Evolutionary conservation across 371 early-diverging fungal genomes (phyloP).

Genomic region (Circinella minor): DNA sequence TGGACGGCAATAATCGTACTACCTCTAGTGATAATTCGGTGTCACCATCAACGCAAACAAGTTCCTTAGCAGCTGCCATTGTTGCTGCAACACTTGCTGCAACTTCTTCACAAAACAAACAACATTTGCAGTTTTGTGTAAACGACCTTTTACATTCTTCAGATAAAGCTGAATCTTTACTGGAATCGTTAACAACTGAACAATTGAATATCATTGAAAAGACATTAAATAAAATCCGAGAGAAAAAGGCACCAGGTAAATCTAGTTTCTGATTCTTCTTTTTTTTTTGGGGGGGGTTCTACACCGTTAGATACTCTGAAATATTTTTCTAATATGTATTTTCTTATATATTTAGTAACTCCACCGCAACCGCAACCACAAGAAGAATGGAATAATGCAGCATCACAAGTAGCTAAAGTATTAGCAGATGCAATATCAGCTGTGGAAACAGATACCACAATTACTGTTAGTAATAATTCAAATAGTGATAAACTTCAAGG

Average conservation of each 20-base stretch:
- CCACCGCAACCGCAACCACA: neutral
- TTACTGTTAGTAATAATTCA: too few relatives aligned
- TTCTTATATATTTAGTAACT: neutral
- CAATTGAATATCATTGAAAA: slow-evolving; percentile 43
- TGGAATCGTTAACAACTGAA: slow-evolving; percentile 42
- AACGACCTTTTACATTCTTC: slow-evolving; percentile 43
- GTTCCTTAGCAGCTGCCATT: slow-evolving; percentile 12
- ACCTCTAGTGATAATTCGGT: slow-evolving; percentile 7
- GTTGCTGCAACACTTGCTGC: slow-evolving; percentile 16
- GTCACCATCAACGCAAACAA: neutral
- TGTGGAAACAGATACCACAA: slow-evolving; percentile 4
- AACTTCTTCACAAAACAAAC: slow-evolving; percentile 7
- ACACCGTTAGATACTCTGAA: too few relatives aligned
- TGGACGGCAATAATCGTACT: slow-evolving; percentile 12
- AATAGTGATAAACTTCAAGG: neutral
- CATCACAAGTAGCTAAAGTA: slow-evolving; percentile 30
- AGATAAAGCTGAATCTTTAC: slow-evolving; percentile 36
- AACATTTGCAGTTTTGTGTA: slow-evolving; percentile 27
- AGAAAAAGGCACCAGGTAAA: slow-evolving; percentile 28
- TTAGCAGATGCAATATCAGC: slow-evolving; percentile 26
- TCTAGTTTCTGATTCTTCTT: neutral
- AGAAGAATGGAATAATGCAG: slow-evolving; percentile 24
- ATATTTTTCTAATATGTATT: neutral
- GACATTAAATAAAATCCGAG: slow-evolving; percentile 42
- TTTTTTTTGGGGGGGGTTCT: too few relatives aligned